These are phyloP conservation scores for Termitomyces sp. DNA, from an alignment of 768 basidiomycete species.

Conservation along the genomic window DNA sequence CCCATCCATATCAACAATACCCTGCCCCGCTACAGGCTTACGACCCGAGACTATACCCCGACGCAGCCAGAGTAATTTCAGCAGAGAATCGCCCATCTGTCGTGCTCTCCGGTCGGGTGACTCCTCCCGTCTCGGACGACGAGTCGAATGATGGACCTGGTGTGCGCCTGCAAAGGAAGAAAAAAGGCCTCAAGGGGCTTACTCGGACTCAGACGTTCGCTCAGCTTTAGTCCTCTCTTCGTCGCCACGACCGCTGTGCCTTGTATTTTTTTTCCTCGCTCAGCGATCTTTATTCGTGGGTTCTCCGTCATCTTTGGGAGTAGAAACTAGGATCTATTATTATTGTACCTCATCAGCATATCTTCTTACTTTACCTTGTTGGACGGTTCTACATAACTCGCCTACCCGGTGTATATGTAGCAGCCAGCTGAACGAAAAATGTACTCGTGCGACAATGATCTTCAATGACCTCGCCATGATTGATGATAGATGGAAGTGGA, in stretches of 20 bases:
- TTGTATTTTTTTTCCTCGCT: neutral
- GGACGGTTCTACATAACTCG: neutral
- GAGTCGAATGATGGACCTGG: slow-evolving; percentile 15
- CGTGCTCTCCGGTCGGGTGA: slow-evolving; percentile 9
- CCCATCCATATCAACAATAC: slow-evolving; percentile 23
- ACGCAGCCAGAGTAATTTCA: slow-evolving; percentile 28
- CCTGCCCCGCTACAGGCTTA: slow-evolving; percentile 33
- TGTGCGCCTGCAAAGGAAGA: slow-evolving; percentile 10
- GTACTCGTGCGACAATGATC: too few species aligned
- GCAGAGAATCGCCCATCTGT: slow-evolving; percentile 17
- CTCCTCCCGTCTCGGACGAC: slow-evolving; percentile 9
- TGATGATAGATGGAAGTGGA: too few species aligned
- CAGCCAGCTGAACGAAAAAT: too few species aligned
- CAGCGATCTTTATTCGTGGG: neutral
- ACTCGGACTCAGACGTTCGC: slow-evolving; percentile 29
- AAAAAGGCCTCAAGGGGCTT: slow-evolving; percentile 19
- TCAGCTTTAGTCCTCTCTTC: slow-evolving; percentile 18
- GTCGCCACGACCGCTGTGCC: neutral
- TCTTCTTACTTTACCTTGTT: neutral
- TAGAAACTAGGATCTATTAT: neutral
- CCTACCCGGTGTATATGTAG: neutral
- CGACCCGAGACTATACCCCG: slow-evolving; percentile 31
- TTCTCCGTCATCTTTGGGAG: neutral
- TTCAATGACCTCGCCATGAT: too few species aligned
- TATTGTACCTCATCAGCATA: neutral